A percentile compares a stretch with the other conserved stretches of the same genome.
Conservation (phyloP, 75 land plant genomes). For the Ceratopteris richardii region DNA sequence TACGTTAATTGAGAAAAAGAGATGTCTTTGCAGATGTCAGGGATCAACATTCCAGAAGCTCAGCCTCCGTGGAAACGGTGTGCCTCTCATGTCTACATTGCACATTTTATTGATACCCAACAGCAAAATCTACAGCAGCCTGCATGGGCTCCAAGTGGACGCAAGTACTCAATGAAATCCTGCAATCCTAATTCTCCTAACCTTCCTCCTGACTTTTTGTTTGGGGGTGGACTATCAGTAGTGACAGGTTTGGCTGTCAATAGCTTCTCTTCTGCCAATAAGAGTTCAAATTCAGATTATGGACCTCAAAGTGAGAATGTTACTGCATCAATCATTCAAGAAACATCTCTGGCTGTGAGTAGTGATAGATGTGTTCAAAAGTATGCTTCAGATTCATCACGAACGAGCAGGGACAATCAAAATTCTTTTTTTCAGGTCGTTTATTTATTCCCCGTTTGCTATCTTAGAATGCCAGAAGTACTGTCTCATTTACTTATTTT, state of each 20-base stretch:
- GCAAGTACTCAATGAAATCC: slow-evolving; percentile 13
- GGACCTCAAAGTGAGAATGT: slow-evolving; percentile 7
- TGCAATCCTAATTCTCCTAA: neutral
- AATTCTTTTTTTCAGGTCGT: too few relatives aligned
- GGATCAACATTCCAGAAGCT: neutral
- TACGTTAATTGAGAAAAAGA: too few relatives aligned
- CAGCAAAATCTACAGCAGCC: slow-evolving; percentile 28
- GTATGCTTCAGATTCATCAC: too few relatives aligned
- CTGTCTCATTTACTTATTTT: too few relatives aligned
- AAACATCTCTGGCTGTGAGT: too few relatives aligned
- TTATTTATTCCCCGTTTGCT: too few relatives aligned
- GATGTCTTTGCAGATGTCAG: neutral
- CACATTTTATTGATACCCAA: slow-evolving; percentile 37
- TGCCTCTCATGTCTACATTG: slow-evolving; percentile 37
- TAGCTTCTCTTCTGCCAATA: slow-evolving; percentile 8
- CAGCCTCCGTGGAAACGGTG: slow-evolving; percentile 27
- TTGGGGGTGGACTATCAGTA: neutral
- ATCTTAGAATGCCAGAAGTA: too few relatives aligned
- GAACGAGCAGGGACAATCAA: too few relatives aligned
- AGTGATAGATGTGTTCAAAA: too few relatives aligned
- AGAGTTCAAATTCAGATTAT: neutral
- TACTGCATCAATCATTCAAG: too few relatives aligned
- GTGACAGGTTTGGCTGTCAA: slow-evolving; percentile 13
- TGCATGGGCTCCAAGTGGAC: slow-evolving; percentile 20
- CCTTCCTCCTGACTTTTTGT: neutral